Base-by-base conservation (phyloP, 2,329 filamentous ascomycete species). In the Lojkania enalia region DNA sequence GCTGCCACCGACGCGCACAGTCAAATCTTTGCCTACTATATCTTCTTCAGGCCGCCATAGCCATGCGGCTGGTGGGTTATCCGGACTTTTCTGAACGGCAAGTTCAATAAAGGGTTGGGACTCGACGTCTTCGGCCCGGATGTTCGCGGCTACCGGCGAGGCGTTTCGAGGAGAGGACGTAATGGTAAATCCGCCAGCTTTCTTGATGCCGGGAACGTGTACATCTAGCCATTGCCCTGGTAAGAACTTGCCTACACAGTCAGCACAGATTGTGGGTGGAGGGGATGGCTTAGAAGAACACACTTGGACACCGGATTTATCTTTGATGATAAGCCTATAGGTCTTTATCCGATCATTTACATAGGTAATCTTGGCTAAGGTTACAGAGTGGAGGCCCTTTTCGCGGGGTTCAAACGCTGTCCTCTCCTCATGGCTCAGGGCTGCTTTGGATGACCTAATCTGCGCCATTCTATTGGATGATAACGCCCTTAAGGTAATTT, bases 181-280 rank as follows among this genome's bases (percentile, higher is more conserved):
- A 52, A 95, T 87, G 31, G 90, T 95, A 74, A 95, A 96, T 46
- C 90, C 90, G 23, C 90, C 90, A 3, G 88, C 84, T 64, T 86
- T 83, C 32, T 78, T 60, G 33, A 88, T 72, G 27, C 74, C 75
- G 1, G 90, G 89, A 41, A 90, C 80, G 65, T 87, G 85, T 5
- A 90, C 84, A 66, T 96, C 90, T 44, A 96, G 78, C 88, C 90
- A 96, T 75, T 95, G 90, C 42, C 90, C 90, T 4, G 90, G 83
- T 4, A 84, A 77, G 70, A 94, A 95, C 78, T 87, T 67, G 52
- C 42, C 33, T 52, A 50, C 56, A 64, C 58, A 66, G 59, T 56
- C 50, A 46, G 54, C 49, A 56, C 57, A 42, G 55, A 45, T 42
- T 50, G 57, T 54, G 44, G 48, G n/a, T 56, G 52, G 57, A 52